A percentile compares a stretch with the other conserved stretches of the same genome.
Conservation (phyloP, 2,329 filamentous ascomycete genomes). For the Purpureocillium takamizusanense region DNA sequence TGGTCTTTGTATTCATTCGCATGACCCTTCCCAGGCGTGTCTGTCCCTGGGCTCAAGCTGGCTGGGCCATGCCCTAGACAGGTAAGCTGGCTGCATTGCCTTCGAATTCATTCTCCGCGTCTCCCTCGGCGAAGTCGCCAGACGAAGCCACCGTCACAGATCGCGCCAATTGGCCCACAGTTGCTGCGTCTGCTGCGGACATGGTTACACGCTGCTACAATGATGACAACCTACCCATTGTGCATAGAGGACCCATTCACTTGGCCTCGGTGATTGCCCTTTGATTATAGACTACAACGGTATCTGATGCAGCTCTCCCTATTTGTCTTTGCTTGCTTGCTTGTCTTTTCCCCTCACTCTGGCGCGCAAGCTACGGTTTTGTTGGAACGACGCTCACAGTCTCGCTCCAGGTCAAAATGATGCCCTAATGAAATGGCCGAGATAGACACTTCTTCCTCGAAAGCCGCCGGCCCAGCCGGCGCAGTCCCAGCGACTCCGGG, state of each 20-base stretch:
- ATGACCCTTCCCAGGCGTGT: background rate
- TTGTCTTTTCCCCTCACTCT: slow-evolving; percentile 4
- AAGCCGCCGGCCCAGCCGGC: slow-evolving; percentile 7
- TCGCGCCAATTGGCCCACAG: too few species aligned
- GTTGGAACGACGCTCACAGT: too few species aligned
- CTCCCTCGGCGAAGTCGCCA: background rate
- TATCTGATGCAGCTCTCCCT: slow-evolving; percentile 63
- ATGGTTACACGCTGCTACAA: slow-evolving; percentile 16
- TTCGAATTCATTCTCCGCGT: background rate
- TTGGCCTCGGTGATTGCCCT: slow-evolving; percentile 54
- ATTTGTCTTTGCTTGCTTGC: slow-evolving; percentile 7
- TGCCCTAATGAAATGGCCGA: slow-evolving; percentile 33
- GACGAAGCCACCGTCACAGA: too few species aligned
- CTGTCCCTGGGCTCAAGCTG: slow-evolving; percentile 6
- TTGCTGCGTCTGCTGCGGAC: too few species aligned
- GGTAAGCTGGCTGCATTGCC: slow-evolving; percentile 13
- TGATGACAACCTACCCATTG: slow-evolving; percentile 55
- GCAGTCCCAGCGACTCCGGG: slow-evolving; percentile 8
- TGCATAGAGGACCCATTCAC: slow-evolving; percentile 52
- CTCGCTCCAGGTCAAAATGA: slow-evolving; percentile 45
- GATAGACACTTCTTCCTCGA: slow-evolving; percentile 15
- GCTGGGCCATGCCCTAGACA: slow-evolving; percentile 20
- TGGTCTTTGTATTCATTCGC: too few species aligned
- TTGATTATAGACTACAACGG: slow-evolving; percentile 87
- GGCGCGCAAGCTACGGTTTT: too few species aligned